Base-by-base conservation (phyloP, 208 protist species). In the Wallacemonas sp. region DNA sequence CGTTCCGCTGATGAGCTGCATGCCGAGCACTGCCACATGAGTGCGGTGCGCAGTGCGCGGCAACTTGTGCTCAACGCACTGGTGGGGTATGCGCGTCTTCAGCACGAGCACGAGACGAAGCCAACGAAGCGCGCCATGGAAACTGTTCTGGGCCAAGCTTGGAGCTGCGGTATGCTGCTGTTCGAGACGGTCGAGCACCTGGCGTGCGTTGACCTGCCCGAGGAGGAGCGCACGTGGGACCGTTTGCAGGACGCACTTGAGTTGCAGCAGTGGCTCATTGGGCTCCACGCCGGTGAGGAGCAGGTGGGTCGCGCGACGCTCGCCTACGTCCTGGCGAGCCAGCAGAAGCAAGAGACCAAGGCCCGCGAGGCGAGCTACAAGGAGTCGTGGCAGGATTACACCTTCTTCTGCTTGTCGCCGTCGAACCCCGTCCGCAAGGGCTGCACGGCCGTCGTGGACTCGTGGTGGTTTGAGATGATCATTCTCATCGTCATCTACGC, bases 271-370 rank as follows among this genome's bases (percentile, higher is more conserved):
- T 92, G 87, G 88, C 52, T 97, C 9, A 72, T 95, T 32, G 78
- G 84, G 59, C 78, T 97, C 48, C 92, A 94, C 64, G 78, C 92
- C n/a, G 89, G 92, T 29, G 89, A 97, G 76, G 89, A 97, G 67
- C 86, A 94, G 66, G 88, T 94, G 3, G 92, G 90, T 38, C 82
- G 86, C 39, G 83, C 87, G 26, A 91, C 89, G n/a, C 88, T 94
- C 41, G 88, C 86, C 22, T 95, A 95, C 76, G 74, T 91, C 50
- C 73, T 94, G 41, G 87, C 90, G 12, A 80, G 91, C 59, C 75
- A 90, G 65, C 64, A 87, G 53, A 83, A 72, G 55, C 79, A 91
- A 57, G 84, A 91, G 37, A 68, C 48, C 37, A 58, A 27, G 27
- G 72, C 59, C 17, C 53, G 65, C 30, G 58, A 78, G 15, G 71